phyloP scores from a whole-genome alignment of 2,329 filamentous ascomycete genomes.

The Dothideomycetes sp. region DNA sequence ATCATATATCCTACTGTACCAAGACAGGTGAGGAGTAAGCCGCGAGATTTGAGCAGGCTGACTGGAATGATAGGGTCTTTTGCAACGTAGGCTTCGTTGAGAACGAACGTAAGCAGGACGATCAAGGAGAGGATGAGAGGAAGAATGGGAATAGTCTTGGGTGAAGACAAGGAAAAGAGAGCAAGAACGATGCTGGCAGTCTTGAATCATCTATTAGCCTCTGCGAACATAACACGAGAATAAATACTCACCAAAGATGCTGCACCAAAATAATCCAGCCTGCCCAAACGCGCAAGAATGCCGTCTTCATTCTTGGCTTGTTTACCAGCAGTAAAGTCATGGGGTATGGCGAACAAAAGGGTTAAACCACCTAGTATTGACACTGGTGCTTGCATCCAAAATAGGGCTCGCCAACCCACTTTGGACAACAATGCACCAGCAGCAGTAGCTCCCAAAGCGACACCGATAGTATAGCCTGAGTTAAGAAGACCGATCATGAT shows the following conservation, averaged over 20 bases:
- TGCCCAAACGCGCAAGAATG: conserved; percentile 44
- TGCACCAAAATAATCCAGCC: conserved; percentile 67
- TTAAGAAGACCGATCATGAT: conserved; percentile 66
- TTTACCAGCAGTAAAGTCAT: conserved; percentile 21
- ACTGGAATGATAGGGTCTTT: conserved; percentile 66
- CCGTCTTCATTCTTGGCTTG: conserved; percentile 23
- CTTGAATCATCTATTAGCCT: conserved; percentile 25
- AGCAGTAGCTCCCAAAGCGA: conserved; percentile 60
- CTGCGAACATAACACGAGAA: not conserved
- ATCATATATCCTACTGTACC: conserved; percentile 71
- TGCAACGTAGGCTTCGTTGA: conserved; percentile 54
- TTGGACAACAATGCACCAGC: conserved; percentile 52
- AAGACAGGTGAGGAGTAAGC: conserved; percentile 61
- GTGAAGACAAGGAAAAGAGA: conserved; percentile 57
- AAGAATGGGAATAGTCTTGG: conserved; percentile 45
- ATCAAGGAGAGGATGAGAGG: conserved; percentile 51
- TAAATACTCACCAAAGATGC: conserved; percentile 44
- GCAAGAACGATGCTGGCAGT: conserved; percentile 57
- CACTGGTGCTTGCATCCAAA: conserved; percentile 60
- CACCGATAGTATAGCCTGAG: conserved; percentile 58
- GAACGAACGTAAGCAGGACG: conserved; percentile 45
- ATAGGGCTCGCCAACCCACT: conserved; percentile 65
- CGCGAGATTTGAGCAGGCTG: conserved; percentile 55
- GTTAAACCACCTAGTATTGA: conserved; percentile 49
- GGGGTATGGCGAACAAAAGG: conserved; percentile 56